A percentile compares a stretch with the other conserved stretches of the same genome.
Evolutionary conservation across 2,329 filamentous ascomycete genomes (phyloP).

Genomic region (Atkinsonella hypoxylon): DNA sequence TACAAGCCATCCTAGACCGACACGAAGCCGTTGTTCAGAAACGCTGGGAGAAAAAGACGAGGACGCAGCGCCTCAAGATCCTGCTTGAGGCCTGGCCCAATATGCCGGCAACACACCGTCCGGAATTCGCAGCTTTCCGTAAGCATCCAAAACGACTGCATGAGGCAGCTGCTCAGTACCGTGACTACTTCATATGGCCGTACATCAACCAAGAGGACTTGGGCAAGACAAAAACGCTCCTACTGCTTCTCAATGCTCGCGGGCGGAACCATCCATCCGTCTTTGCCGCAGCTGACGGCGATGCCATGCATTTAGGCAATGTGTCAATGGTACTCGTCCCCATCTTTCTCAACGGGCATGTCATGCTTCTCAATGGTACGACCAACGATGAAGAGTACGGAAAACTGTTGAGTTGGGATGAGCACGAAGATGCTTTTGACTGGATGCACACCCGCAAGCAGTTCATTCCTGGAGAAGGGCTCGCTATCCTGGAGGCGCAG

Average conservation of each 20-base stretch:
- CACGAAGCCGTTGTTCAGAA: conserved; percentile 39
- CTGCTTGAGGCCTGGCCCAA: conserved; percentile 36
- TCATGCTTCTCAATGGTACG: conserved; percentile 23
- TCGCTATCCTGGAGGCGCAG: conserved; percentile 39
- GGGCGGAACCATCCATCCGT: conserved; percentile 31
- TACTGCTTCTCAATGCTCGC: conserved; percentile 40
- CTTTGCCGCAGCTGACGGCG: conserved; percentile 36
- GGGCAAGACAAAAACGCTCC: conserved; percentile 26
- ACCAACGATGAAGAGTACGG: conserved; percentile 22
- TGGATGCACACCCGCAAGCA: conserved; percentile 23
- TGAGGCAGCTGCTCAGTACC: conserved; percentile 11
- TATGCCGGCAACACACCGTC: conserved; percentile 37
- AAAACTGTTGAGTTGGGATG: conserved; percentile 20
- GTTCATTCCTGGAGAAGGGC: conserved; percentile 31
- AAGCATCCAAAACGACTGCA: conserved; percentile 11
- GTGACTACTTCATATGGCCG: conserved; percentile 34
- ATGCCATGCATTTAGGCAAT: conserved; percentile 19
- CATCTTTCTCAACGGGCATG: conserved; percentile 18
- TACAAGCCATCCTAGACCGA: conserved; percentile 32
- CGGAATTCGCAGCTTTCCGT: conserved; percentile 33
- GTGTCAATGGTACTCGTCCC: conserved; percentile 14
- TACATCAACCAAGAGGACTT: conserved; percentile 48
- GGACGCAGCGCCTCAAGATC: conserved; percentile 30
- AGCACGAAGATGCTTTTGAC: conserved; percentile 23
- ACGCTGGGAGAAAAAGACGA: conserved; percentile 43